Percentiles rank a stretch among this genome's conserved stretches.
Evolutionary conservation across 352 stramenopile species (phyloP).

Genomic region (Globisporangium camurandrum): DNA sequence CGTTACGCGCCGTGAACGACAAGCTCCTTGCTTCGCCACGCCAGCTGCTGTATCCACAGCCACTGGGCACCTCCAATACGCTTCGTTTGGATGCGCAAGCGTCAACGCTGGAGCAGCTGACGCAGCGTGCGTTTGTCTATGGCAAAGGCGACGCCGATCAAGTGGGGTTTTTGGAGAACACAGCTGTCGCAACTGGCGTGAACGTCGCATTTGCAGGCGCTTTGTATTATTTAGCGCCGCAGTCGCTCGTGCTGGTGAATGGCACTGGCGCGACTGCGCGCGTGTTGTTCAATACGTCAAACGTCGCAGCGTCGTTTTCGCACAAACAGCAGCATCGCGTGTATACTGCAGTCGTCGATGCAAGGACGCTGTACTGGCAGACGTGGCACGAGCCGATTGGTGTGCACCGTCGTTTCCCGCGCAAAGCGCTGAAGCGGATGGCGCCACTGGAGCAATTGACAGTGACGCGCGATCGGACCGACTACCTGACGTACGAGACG

Average conservation of each 20-base stretch:
- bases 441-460: conserved; percentile 43
- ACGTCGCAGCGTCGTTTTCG: conserved; percentile 37
- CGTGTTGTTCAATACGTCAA: conserved; percentile 50
- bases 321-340: conserved; percentile 25
- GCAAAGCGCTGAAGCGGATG: conserved; percentile 27
- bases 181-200: conserved; percentile 14
- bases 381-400: conserved; percentile 44
- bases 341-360: conserved; percentile 32
- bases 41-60: conserved; percentile 36
- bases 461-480: conserved; percentile 43
- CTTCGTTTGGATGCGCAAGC: no score
- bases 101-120: conserved; percentile 8
- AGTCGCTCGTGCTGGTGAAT: conserved; percentile 47
- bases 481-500: conserved; percentile 65
- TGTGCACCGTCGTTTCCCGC: conserved; percentile 15
- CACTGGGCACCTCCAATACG: conserved; percentile 6
- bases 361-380: conserved; percentile 29
- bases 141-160: conserved; percentile 14
- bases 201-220: conserved; percentile 26
- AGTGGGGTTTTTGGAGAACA: conserved; percentile 56
- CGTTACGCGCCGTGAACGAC: conserved; percentile 49
- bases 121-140: conserved; percentile 48
- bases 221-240: conserved; percentile 27
- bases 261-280: conserved; percentile 1
- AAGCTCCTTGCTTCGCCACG: conserved; percentile 36